Evolutionary conservation across 164 flowering plant species (phyloP).

Genomic region (Buxus sempervirens): DNA sequence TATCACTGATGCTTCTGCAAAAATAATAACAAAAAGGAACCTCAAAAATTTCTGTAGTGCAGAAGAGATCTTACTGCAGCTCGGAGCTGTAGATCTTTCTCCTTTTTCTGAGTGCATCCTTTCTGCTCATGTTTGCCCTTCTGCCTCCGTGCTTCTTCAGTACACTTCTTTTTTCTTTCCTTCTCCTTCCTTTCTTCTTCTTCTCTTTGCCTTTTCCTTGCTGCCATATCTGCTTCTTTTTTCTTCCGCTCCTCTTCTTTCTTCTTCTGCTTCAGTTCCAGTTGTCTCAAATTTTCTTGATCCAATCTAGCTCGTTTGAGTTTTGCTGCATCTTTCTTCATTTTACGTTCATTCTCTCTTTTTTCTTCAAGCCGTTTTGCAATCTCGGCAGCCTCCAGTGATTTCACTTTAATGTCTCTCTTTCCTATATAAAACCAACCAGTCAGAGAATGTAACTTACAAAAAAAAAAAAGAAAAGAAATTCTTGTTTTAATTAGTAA

Average conservation of each 20-base stretch:
- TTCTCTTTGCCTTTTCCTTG: conserved; percentile 71
- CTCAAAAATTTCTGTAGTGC: neutral
- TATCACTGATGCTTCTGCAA: neutral
- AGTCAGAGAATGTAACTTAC: neutral
- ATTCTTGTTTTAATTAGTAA: neutral
- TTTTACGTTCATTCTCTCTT: conserved; percentile 78
- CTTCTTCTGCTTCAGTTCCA: conserved; percentile 50
- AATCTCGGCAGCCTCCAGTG: conserved; percentile 88
- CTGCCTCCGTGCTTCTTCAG: conserved; percentile 44
- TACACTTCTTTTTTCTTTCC: conserved; percentile 62
- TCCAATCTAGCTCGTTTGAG: conserved; percentile 64
- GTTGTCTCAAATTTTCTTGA: conserved; percentile 55
- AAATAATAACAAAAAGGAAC: neutral
- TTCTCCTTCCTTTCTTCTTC: conserved; percentile 69
- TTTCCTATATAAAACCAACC: conserved; percentile 44
- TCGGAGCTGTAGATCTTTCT: conserved; percentile 30
- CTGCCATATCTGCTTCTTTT: conserved; percentile 62
- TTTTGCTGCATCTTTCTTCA: conserved; percentile 82
- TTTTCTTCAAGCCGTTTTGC: conserved; percentile 74
- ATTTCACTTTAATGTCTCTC: conserved; percentile 85
- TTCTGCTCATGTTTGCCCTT: conserved; percentile 48
- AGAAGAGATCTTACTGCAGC: conserved; percentile 30
- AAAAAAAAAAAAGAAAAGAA: neutral
- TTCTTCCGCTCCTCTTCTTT: conserved; percentile 70
- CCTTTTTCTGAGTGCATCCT: conserved; percentile 40